Percentiles rank a stretch among this genome's conserved stretches.
Evolutionary conservation across 1,139 yeast species (phyloP).

Genomic region (Nadsonia starkeyi-henricii): DNA sequence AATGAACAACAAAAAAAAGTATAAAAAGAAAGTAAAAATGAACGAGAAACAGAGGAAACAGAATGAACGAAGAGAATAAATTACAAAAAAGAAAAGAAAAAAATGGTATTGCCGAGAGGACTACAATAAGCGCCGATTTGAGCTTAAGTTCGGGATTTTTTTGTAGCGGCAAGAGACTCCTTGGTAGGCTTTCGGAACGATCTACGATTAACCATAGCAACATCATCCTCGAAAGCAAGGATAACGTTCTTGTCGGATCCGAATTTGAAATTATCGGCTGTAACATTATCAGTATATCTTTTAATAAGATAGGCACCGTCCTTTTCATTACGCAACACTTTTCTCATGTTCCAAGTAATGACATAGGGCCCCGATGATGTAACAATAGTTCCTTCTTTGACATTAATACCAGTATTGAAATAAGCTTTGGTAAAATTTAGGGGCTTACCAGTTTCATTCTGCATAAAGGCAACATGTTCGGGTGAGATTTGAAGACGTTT

Average conservation of each 20-base stretch:
- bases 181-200: conserved; percentile 45
- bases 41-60: no score
- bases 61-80: no score
- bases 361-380: conserved; percentile 73
- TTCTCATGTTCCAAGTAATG: conserved; percentile 63
- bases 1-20: no score
- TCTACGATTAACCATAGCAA: conserved; percentile 45
- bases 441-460: conserved; percentile 35
- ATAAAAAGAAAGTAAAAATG: no score
- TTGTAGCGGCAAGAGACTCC: conserved; percentile 25
- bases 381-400: conserved; percentile 57
- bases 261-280: conserved; percentile 68
- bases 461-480: conserved; percentile 57
- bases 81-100: no score
- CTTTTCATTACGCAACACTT: conserved; percentile 38
- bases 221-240: conserved; percentile 58
- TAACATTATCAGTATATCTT: conserved; percentile 46
- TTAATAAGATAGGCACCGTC: conserved; percentile 46
- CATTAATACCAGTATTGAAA: conserved; percentile 54
- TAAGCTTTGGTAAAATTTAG: conserved; percentile 56
- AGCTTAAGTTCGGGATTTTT: no score
- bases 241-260: conserved; percentile 60
- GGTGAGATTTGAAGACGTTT: conserved; percentile 54
- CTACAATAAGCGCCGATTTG: no score
- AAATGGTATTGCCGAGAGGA: no score